These are phyloP conservation scores for Saccharomycopsis capsularis DNA, from an alignment of 805 yeast genomes.

Conservation along the genomic window DNA sequence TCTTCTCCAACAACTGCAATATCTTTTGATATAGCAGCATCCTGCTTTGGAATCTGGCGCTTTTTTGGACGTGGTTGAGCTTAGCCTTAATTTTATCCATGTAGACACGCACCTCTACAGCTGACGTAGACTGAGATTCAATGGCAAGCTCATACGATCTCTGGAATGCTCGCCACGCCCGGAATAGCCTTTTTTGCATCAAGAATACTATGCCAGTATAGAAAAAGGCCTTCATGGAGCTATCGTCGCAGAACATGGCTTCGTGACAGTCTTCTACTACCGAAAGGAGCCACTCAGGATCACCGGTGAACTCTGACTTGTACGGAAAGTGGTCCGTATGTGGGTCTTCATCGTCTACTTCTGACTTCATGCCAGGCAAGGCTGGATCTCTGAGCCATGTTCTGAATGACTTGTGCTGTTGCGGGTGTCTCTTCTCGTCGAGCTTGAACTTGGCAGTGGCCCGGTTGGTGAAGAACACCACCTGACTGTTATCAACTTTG, in stretches of 20 bases:
- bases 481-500: not conserved
- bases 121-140: not conserved
- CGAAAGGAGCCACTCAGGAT: not conserved
- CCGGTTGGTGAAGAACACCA: constrained; percentile 2
- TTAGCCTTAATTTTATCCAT: not conserved
- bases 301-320: no score
- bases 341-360: no score
- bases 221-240: not conserved
- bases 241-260: not conserved
- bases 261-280: not conserved
- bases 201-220: constrained; percentile 2
- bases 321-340: no score
- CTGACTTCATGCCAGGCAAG: not conserved
- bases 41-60: not conserved
- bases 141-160: not conserved
- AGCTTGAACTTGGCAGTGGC: constrained; percentile 8
- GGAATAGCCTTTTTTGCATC: not conserved
- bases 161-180: not conserved
- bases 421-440: not conserved
- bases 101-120: not conserved
- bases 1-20: not conserved
- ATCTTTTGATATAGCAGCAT: not conserved
- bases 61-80: not conserved
- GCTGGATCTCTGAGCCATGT: not conserved
- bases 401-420: not conserved